Evolutionary conservation across 2,329 filamentous ascomycete genomes (phyloP), one percentile per base, ranked within the genome.

Genomic region (Fusarium nygamai): DNA sequence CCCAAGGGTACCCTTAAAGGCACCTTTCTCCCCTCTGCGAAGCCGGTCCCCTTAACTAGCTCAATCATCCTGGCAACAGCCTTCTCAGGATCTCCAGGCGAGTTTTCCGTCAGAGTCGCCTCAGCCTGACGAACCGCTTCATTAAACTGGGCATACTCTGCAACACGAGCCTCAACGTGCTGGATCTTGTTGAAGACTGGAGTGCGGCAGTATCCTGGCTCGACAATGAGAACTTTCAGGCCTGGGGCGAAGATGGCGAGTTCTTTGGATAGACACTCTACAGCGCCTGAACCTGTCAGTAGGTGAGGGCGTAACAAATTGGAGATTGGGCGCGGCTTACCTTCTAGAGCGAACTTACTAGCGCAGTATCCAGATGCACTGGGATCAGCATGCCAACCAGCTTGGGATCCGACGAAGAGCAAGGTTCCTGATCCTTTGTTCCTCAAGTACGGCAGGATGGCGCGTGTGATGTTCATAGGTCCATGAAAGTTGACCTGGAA

Each of bases 1-100:
- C 88, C 88, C 17, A 91, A 81, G 0, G 88, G 83, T 20, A 88
- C 84, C 36, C 88, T 81, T 13, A 90, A 73, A 8, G 88, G 89
- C 5, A 82, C 36, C 0, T 48, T 60, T 50, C 65, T 81, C 0
- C 81, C 82, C 5, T 69, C 75, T 3, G 72, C 80, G n/a, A 80
- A 61, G 0, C 80, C 81, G 8, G 86, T 87, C 20, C 88, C 84
- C 19, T 86, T 82, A 2, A 87, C 88, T 22, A 91, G 76, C 60
- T 90, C 86, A 72, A 89, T 88, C 81, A 89, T 88, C 1, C 84
- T 83, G 29, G 84, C 80, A 3, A 85, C 86, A 6, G 83, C 88
- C 76, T 89, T 87, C 1, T 72, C 71, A 7, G 87, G 85, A 67
- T 90, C 87, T 7, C 88, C 87, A 4, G 84, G 83, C 58, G 88